A percentile compares a stretch with the other conserved stretches of the same genome.
phyloP scores from a whole-genome alignment of 164 flowering plant genomes.

The Vitis rupestris region DNA sequence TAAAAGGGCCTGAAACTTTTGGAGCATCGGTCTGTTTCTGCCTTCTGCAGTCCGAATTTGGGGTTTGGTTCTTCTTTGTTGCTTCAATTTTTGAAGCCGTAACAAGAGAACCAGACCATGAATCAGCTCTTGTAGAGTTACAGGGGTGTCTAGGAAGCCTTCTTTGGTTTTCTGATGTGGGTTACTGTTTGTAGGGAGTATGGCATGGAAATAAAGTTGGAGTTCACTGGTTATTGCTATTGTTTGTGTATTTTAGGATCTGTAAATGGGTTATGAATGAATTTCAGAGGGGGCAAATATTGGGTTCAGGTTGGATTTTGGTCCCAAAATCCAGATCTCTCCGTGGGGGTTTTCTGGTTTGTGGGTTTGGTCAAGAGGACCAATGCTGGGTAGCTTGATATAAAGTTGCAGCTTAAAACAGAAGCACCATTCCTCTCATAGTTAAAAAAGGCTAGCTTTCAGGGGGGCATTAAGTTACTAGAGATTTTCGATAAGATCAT shows the following conservation, averaged over 20 bases:
- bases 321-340: not conserved
- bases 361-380: not conserved
- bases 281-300: not conserved
- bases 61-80: not conserved
- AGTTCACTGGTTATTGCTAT: not conserved
- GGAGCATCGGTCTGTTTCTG: not conserved
- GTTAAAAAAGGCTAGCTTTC: too few relatives aligned
- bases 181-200: not conserved
- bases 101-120: not conserved
- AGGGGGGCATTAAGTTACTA: not conserved
- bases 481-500: constrained; percentile 28
- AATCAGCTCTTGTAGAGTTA: not conserved
- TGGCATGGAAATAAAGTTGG: not conserved
- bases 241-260: not conserved
- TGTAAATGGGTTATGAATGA: not conserved
- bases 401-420: not conserved
- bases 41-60: too few relatives aligned
- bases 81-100: not conserved
- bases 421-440: too few relatives aligned
- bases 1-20: not conserved
- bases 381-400: not conserved
- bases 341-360: not conserved
- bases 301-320: too few relatives aligned
- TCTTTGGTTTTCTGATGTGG: not conserved
- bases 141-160: not conserved